Conservation (phyloP, 176 grass and related monocot species). For the Puccinellia tenuiflora region DNA sequence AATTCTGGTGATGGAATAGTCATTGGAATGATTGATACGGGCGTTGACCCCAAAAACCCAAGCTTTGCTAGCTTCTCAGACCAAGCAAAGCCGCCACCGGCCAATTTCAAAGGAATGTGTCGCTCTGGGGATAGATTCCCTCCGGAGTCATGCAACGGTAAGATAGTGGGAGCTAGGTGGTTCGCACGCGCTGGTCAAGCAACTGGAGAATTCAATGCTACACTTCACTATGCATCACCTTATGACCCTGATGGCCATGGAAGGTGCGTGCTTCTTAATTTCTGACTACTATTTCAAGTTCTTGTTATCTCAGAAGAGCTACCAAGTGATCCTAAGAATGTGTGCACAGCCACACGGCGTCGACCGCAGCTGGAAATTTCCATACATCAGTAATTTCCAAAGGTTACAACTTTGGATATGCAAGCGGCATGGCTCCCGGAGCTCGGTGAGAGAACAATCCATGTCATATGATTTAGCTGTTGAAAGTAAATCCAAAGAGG, state of each 20-base stretch:
- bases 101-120: slow-evolving; percentile 78
- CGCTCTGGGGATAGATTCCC: slow-evolving; percentile 64
- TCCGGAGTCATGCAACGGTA: slow-evolving; percentile 59
- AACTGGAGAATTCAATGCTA: slow-evolving; percentile 79
- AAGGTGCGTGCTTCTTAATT: slow-evolving; percentile 40
- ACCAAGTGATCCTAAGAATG: slow-evolving; percentile 27
- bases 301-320: slow-evolving; percentile 5
- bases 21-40: slow-evolving; percentile 92
- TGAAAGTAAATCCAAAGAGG: not conserved
- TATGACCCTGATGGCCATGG: slow-evolving; percentile 98
- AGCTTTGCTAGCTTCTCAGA: slow-evolving; percentile 51
- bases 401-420: slow-evolving; percentile 79
- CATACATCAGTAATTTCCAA: slow-evolving; percentile 42
- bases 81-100: slow-evolving; percentile 19
- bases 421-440: slow-evolving; percentile 80
- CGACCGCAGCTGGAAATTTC: slow-evolving; percentile 76
- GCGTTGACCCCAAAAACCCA: slow-evolving; percentile 79
- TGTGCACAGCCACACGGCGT: slow-evolving; percentile 69
- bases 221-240: slow-evolving; percentile 78
- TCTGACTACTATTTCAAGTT: not conserved
- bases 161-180: slow-evolving; percentile 77
- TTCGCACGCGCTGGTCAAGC: slow-evolving; percentile 69
- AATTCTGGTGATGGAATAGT: slow-evolving; percentile 66
- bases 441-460: slow-evolving; percentile 57
- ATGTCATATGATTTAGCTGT: slow-evolving; percentile 16